Evolutionary conservation across 2,329 filamentous ascomycete species (phyloP).

Genomic region (Orbilia javanica): DNA sequence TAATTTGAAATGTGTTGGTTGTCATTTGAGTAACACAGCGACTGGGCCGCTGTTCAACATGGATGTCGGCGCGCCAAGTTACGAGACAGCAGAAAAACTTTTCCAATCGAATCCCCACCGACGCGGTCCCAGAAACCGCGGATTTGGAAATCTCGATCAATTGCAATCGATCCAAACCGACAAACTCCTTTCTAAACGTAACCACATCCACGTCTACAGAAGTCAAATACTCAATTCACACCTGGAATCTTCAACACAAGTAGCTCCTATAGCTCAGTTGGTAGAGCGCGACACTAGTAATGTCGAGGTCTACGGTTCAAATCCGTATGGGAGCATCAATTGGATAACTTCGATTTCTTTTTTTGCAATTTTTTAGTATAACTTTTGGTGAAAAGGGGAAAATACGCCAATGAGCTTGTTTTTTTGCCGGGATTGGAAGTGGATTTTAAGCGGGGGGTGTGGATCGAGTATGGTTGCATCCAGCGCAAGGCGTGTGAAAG

Average conservation of each 20-base stretch:
- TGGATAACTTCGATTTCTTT: neutral
- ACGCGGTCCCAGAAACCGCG: too few relatives aligned
- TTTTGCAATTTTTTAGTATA: neutral
- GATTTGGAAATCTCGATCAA: neutral
- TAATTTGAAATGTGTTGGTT: constrained; percentile 20
- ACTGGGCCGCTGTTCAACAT: neutral
- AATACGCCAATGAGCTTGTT: too few relatives aligned
- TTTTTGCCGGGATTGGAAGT: too few relatives aligned
- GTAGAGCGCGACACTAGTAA: constrained; percentile 42
- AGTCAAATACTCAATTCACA: neutral
- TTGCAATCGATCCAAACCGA: neutral
- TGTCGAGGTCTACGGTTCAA: constrained; percentile 54
- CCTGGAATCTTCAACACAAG: constrained; percentile 10
- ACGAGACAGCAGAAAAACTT: neutral
- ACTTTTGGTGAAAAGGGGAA: neutral
- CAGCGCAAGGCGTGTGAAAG: too few relatives aligned
- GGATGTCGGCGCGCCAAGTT: neutral
- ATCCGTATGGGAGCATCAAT: constrained; percentile 42
- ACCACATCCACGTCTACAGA: neutral
- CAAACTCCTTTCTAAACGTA: neutral
- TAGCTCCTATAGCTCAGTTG: constrained; percentile 17
- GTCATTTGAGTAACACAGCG: neutral
- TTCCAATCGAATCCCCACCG: too few relatives aligned
- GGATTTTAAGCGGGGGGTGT: too few relatives aligned
- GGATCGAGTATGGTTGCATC: too few relatives aligned